These are phyloP conservation scores for Bipolaris zeicola DNA, from an alignment of 2,329 filamentous ascomycete genomes.

Conservation along the genomic window DNA sequence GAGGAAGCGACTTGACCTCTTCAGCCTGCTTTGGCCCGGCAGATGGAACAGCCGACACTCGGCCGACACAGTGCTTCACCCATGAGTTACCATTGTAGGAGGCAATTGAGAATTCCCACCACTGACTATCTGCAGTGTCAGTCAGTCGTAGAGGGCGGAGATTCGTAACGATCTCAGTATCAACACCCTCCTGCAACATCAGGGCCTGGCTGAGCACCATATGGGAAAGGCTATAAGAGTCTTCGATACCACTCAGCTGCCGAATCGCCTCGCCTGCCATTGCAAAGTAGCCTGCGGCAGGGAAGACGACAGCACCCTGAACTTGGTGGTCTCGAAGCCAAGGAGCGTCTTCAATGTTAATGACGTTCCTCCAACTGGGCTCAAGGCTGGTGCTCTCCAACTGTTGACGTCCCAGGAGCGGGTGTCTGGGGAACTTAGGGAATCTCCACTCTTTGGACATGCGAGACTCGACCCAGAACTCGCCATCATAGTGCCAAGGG, in stretches of 20 bases:
- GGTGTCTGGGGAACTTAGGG: conserved; percentile 11
- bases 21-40: neutral
- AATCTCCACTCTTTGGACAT: conserved; percentile 7
- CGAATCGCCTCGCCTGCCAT: conserved; percentile 8
- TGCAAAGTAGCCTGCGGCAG: conserved; percentile 9
- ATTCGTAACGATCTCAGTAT: conserved; percentile 16
- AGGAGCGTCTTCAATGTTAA: conserved; percentile 45
- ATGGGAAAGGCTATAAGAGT: conserved; percentile 1
- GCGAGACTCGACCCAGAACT: conserved; percentile 28
- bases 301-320: conserved; percentile 26
- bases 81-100: conserved; percentile 24
- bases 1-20: neutral
- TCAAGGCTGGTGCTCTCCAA: conserved; percentile 3
- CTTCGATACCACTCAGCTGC: conserved; percentile 8
- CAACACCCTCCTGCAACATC: neutral
- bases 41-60: conserved; percentile 1
- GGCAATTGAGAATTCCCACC: conserved; percentile 19
- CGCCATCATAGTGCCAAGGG: conserved; percentile 16
- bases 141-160: conserved; percentile 17
- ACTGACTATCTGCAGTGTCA: conserved; percentile 12
- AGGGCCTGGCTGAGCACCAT: conserved; percentile 2
- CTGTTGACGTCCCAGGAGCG: conserved; percentile 13
- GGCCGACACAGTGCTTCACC: conserved; percentile 26
- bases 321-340: conserved; percentile 55
- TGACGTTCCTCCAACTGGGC: conserved; percentile 10